Conservation (phyloP, 2,329 filamentous ascomycete species). For the Calonectria honghensis region DNA sequence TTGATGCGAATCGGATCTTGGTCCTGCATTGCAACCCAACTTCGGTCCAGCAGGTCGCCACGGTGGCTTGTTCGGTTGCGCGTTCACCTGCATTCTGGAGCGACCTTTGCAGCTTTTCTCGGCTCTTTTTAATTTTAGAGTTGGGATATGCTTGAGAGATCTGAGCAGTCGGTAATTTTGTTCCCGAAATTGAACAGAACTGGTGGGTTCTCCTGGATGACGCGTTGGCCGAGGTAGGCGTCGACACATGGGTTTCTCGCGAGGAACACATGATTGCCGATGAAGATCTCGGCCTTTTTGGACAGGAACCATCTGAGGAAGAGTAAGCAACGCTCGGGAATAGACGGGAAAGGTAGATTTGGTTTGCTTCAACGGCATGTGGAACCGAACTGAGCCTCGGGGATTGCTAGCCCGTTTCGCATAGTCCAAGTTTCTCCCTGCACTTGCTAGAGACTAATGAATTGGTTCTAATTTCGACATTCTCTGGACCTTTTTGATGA, state of each 20-base stretch:
- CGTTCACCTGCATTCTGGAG: not conserved
- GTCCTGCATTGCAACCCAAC: conserved; percentile 34
- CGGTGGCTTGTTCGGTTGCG: conserved; percentile 14
- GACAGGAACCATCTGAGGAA: not conserved
- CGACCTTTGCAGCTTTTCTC: too few species aligned
- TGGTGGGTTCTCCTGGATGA: conserved; percentile 33
- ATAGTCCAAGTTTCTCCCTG: too few species aligned
- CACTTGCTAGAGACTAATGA: not conserved
- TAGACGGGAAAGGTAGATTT: not conserved
- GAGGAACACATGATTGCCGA: conserved; percentile 3
- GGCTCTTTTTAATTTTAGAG: not conserved
- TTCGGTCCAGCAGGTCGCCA: not conserved
- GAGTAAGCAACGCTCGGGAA: not conserved
- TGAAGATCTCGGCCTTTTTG: not conserved
- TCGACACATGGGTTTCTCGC: not conserved
- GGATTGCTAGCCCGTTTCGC: not conserved
- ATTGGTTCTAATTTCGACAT: too few species aligned
- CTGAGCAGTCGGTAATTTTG: not conserved
- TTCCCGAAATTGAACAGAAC: conserved; percentile 23
- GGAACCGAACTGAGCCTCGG: not conserved
- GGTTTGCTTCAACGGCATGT: not conserved
- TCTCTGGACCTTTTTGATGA: not conserved
- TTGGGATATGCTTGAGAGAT: not conserved
- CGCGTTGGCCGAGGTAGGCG: conserved; percentile 35
- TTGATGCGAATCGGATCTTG: conserved; percentile 15